phyloP scores from a whole-genome alignment of 225 moss, liverwort and hornwort species.

The Ulota crispa region DNA sequence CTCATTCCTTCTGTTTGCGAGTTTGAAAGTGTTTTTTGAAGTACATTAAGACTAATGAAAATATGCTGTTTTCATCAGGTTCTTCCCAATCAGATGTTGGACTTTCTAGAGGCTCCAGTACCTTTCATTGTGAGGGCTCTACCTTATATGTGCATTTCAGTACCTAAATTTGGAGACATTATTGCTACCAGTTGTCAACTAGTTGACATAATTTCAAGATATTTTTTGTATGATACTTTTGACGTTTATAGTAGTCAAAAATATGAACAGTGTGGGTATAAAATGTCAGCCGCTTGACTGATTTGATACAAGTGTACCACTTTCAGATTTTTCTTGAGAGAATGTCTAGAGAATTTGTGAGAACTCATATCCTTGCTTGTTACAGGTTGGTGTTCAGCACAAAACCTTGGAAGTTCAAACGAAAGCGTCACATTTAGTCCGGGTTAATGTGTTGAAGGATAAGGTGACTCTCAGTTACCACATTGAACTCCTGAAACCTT shows the following conservation, averaged over 20 bases:
- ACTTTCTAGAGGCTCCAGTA: slow-evolving; percentile 97
- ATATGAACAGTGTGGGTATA: background rate
- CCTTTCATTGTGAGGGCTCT: slow-evolving; percentile 80
- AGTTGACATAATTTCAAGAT: background rate
- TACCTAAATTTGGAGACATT: background rate
- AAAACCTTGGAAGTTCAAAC: slow-evolving; percentile 84
- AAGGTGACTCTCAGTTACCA: slow-evolving; percentile 53
- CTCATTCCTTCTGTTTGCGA: background rate
- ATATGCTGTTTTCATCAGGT: slow-evolving; percentile 50
- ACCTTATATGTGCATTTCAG: background rate
- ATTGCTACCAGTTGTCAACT: background rate
- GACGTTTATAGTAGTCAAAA: background rate
- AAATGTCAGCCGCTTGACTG: background rate
- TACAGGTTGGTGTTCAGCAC: slow-evolving; percentile 91
- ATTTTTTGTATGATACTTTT: background rate
- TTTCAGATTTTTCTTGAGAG: background rate
- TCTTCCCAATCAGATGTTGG: slow-evolving; percentile 90
- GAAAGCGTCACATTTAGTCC: slow-evolving; percentile 74
- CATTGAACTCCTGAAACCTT: background rate
- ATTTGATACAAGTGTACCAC: background rate
- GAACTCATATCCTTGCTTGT: slow-evolving; percentile 1
- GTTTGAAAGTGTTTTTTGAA: background rate
- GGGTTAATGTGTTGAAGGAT: slow-evolving; percentile 89
- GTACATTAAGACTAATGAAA: background rate
- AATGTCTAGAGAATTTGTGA: background rate